Conservation (phyloP, 2,329 filamentous ascomycete genomes). For the Teratosphaeria viscida region DNA sequence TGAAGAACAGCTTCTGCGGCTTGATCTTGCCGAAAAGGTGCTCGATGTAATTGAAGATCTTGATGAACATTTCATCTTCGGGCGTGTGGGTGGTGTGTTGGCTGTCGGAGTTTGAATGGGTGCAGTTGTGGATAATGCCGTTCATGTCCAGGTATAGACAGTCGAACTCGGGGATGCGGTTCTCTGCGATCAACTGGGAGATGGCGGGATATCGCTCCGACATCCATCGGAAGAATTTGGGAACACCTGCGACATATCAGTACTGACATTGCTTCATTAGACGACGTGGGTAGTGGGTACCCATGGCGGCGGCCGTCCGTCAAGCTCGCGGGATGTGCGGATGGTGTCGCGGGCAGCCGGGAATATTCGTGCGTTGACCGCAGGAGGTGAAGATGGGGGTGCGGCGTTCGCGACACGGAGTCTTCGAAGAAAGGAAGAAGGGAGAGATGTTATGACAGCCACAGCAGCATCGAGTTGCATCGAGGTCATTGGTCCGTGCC, state of each 20-base stretch:
- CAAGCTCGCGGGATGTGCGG: constrained; percentile 12
- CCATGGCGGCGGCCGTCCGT: constrained; percentile 26
- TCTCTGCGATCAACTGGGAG: constrained; percentile 96
- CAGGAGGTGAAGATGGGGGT: constrained; percentile 11
- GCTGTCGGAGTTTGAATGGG: constrained; percentile 90
- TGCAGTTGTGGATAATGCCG: constrained; percentile 99
- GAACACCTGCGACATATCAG: constrained; percentile 52
- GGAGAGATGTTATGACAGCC: not conserved
- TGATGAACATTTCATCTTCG: constrained; percentile 99
- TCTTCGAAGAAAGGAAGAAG: constrained; percentile 25
- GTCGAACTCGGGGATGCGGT: constrained; percentile 97
- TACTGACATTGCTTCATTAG: not conserved
- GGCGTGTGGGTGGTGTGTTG: constrained; percentile 85
- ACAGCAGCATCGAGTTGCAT: not conserved
- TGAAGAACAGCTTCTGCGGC: constrained; percentile 96
- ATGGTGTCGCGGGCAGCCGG: constrained; percentile 1
- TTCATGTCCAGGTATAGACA: constrained; percentile 98
- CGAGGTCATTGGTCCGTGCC: not conserved
- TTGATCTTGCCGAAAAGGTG: constrained; percentile 98
- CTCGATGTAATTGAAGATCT: constrained; percentile 99
- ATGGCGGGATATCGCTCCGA: constrained; percentile 98
- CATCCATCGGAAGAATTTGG: constrained; percentile 98
- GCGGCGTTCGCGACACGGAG: constrained; percentile 27
- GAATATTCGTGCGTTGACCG: constrained; percentile 2
- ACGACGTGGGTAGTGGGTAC: constrained; percentile 7